Conservation (phyloP, 371 early-diverging fungal genomes). For the Synchytrium microbalum region DNA sequence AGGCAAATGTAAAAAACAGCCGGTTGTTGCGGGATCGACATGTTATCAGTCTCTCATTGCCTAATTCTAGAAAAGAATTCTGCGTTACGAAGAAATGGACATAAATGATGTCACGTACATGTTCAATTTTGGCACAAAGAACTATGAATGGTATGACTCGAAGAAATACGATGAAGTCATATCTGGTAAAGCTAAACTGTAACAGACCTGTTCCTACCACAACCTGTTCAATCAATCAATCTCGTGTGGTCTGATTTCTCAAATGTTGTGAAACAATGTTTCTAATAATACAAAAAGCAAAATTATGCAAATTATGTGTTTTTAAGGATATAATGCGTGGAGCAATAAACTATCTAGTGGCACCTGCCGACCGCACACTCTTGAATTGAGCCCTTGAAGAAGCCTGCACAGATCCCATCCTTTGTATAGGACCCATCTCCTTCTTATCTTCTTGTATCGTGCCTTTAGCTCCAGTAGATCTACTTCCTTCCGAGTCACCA, state of each 20-base stretch:
- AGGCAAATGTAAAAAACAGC: no score
- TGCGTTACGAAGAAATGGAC: slow-evolving; percentile 10
- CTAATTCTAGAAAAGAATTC: slow-evolving; percentile 42
- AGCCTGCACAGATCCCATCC: background rate
- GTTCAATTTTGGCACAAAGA: background rate
- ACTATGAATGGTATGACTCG: background rate
- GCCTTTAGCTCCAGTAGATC: background rate
- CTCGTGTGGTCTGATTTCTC: no score
- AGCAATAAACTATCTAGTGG: background rate
- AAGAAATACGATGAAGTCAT: background rate
- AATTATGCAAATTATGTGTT: no score
- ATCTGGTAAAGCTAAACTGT: background rate
- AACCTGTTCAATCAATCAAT: no score
- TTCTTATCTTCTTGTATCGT: background rate
- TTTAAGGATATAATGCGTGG: no score
- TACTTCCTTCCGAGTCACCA: background rate
- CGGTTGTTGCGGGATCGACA: no score
- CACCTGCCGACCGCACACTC: background rate
- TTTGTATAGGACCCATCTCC: background rate
- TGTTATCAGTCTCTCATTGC: slow-evolving; percentile 50
- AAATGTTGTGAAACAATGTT: no score
- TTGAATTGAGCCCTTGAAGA: background rate
- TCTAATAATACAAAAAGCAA: no score
- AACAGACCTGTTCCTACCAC: no score
- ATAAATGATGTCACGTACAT: background rate